Percentiles rank a stretch among this genome's conserved stretches.
Conservation (phyloP, 164 flowering plant genomes). For the Magnolia kwangsiensis region DNA sequence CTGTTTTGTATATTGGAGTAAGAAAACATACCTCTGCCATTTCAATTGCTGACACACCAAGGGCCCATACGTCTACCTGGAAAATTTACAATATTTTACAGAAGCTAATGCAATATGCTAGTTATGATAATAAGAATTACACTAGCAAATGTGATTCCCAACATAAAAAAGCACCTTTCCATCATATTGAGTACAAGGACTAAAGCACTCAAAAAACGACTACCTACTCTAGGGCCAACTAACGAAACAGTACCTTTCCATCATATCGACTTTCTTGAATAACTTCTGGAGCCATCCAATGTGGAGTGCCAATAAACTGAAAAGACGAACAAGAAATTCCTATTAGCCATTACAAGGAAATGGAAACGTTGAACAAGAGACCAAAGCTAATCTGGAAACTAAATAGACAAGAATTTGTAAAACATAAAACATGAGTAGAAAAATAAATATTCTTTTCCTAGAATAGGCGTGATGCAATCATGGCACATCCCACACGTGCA, state of each 20-base stretch:
- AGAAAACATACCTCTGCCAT: conserved; percentile 90
- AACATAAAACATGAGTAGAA: too few species aligned
- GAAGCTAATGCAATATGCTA: not conserved
- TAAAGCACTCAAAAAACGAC: conserved; percentile 1
- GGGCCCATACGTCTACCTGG: conserved; percentile 99
- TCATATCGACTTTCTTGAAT: conserved; percentile 99
- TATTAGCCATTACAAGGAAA: not conserved
- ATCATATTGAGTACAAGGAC: not conserved
- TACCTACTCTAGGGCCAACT: not conserved
- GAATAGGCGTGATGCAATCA: too few species aligned
- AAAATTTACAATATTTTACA: conserved; percentile 2
- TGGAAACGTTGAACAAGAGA: not conserved
- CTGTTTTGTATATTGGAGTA: not conserved
- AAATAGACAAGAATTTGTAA: not conserved
- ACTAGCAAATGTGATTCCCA: not conserved
- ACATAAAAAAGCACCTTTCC: not conserved
- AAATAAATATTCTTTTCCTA: too few species aligned
- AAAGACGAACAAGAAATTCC: not conserved
- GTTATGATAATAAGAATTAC: not conserved
- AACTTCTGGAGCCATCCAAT: conserved; percentile 99
- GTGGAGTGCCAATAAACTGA: conserved; percentile 99
- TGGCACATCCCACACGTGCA: too few species aligned
- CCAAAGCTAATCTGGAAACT: not conserved
- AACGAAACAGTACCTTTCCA: conserved; percentile 71
- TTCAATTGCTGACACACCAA: conserved; percentile 99